Evolutionary conservation across 2,329 filamentous ascomycete genomes (phyloP), one percentile per base, ranked within the genome.

Genomic region (Sarocladium oryzae): DNA sequence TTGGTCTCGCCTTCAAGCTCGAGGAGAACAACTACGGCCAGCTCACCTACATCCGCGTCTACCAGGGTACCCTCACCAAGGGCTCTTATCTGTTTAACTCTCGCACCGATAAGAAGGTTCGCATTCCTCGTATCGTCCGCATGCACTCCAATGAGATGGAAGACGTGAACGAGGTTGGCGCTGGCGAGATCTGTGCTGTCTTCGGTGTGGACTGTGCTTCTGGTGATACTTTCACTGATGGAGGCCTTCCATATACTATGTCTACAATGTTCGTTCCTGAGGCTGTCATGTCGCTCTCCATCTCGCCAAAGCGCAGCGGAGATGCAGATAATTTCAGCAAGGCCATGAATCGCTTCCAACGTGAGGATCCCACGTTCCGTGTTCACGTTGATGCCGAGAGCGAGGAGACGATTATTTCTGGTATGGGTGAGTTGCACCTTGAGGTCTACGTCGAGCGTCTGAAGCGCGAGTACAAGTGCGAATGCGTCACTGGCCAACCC

Each of bases 111-210:
- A 96, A 96, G 79, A 96, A 92, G 76, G 86, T 99, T 66, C 91
- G 95, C 71, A 86, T 99, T 53, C 93, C 93, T 18, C 88, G 92
- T 64, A 97, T 99, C 62, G 93, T 99, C 56, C 89, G 93, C 56
- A 99, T 99, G 93, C 93, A 99, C 76, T 96, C 91, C 41, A 96
- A 97, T 66, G 93, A 99, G 65, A 96, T 99, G 92, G 93, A 99
- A 69, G 93, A 99, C 64, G 89, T 96, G 26, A 77, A 73, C 52
- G 91, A 96, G 68, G 86, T 99, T 56, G 89, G 91, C 50, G 92
- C 93, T 51, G 93, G 93, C 69, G 93, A 99, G 70, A 99, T 99
- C 57, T 99, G 93, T 66, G 93, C 93, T 55, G 93, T 99, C 53
- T 99, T 99, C 65, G 93, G 93, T 63, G 88, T 99, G 51, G 93